Conservation (phyloP, 208 protist genomes). For the Phytomonas sp. region DNA sequence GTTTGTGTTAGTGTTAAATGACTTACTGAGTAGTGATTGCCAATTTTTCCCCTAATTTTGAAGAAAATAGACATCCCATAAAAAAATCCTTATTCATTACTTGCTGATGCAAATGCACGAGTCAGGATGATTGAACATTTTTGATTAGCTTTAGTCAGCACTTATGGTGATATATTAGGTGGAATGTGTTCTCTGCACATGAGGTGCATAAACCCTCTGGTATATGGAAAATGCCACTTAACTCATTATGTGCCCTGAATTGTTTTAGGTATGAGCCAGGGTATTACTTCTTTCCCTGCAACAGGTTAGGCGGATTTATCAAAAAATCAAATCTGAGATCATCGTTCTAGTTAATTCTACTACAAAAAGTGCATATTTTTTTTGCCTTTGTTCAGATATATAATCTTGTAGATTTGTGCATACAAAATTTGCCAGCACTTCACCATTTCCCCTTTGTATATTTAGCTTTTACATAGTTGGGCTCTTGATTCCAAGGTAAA, state of each 20-base stretch:
- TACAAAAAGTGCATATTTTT: background rate
- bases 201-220: background rate
- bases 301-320: background rate
- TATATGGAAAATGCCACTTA: background rate
- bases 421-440: background rate
- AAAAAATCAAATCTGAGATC: background rate
- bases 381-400: background rate
- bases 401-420: background rate
- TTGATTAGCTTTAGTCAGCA: background rate
- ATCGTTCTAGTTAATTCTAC: background rate
- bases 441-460: background rate
- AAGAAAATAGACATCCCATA: background rate
- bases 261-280: background rate
- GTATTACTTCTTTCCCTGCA: background rate
- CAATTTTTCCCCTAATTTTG: background rate
- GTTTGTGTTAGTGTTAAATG: background rate
- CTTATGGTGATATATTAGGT: background rate
- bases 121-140: background rate
- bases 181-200: background rate
- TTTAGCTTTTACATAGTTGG: background rate
- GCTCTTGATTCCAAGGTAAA: background rate
- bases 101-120: background rate
- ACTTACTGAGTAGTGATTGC: background rate
- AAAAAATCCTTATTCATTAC: background rate
- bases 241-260: background rate